Evolutionary conservation across 352 stramenopile genomes (phyloP).

Genomic region (Peronosclerospora sorghi): DNA sequence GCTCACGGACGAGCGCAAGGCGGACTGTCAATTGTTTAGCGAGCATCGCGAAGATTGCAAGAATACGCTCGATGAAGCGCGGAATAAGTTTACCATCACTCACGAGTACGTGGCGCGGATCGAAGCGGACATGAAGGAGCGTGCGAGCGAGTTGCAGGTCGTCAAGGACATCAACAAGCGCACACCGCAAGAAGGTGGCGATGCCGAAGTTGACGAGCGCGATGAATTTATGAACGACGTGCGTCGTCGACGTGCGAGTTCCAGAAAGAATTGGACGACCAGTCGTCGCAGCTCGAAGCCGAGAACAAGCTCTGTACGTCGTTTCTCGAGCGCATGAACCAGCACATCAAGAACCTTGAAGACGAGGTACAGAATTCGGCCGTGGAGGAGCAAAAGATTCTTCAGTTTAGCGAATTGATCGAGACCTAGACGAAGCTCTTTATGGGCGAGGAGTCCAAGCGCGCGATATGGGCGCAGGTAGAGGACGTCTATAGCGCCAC

Average conservation of each 20-base stretch:
- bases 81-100: constrained; percentile 60
- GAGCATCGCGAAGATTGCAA: constrained; percentile 81
- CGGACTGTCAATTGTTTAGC: constrained; percentile 65
- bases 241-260: constrained; percentile 60
- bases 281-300: constrained; percentile 57
- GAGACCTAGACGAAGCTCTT: constrained; percentile 69
- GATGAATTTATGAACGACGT: constrained; percentile 87
- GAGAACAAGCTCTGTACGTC: constrained; percentile 74
- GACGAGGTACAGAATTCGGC: constrained; percentile 64
- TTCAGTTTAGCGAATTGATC: constrained; percentile 58
- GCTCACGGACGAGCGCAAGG: constrained; percentile 76
- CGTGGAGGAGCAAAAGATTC: constrained; percentile 60
- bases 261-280: constrained; percentile 77
- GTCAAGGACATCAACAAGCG: constrained; percentile 82
- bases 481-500: constrained; percentile 76
- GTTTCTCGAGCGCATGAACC: constrained; percentile 70
- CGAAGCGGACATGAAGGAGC: constrained; percentile 80
- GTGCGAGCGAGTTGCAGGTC: constrained; percentile 52
- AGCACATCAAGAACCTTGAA: constrained; percentile 73
- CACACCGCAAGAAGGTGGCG: constrained; percentile 59
- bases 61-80: constrained; percentile 58
- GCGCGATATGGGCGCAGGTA: constrained; percentile 72
- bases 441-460: constrained; percentile 73
- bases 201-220: constrained; percentile 63
- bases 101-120: constrained; percentile 78